These are phyloP conservation scores for Aureobasidium zeae DNA, from an alignment of 2,329 filamentous ascomycete species.

Conservation along the genomic window DNA sequence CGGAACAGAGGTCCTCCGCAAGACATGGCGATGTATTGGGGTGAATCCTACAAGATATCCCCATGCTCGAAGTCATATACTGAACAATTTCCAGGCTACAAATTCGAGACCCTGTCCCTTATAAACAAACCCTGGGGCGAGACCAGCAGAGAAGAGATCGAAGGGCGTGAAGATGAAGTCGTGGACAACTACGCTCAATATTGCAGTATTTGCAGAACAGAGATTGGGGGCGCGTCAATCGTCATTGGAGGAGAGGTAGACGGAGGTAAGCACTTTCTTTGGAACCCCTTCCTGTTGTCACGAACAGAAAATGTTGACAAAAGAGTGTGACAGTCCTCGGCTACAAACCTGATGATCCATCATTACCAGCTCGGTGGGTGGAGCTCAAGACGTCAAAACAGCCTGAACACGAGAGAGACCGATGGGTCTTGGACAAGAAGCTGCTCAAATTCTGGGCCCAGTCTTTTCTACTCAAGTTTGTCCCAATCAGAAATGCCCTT, in stretches of 20 bases:
- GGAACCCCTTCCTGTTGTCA: neutral
- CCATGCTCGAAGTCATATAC: neutral
- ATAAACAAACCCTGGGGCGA: conserved; percentile 66
- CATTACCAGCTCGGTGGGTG: conserved; percentile 75
- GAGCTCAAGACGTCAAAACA: conserved; percentile 76
- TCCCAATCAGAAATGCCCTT: neutral
- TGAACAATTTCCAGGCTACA: conserved; percentile 61
- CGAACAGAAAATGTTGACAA: conserved; percentile 6
- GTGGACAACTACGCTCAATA: conserved; percentile 92
- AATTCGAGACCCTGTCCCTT: conserved; percentile 82
- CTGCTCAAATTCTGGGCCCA: conserved; percentile 90
- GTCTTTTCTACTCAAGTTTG: conserved; percentile 68
- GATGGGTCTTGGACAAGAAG: conserved; percentile 74
- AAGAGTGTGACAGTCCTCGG: conserved; percentile 68
- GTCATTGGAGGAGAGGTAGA: conserved; percentile 92
- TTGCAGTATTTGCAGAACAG: conserved; percentile 85
- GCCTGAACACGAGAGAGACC: conserved; percentile 52
- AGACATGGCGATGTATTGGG: conserved; percentile 89
- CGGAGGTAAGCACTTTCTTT: conserved; percentile 49
- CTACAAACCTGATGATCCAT: conserved; percentile 57
- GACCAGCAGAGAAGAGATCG: conserved; percentile 66
- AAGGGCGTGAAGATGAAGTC: conserved; percentile 57
- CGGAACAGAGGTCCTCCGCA: conserved; percentile 40
- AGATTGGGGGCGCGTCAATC: conserved; percentile 64
- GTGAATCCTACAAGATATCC: too few species aligned